Evolutionary conservation across 2,329 filamentous ascomycete species (phyloP).

Genomic region (Colletotrichum sp.): DNA sequence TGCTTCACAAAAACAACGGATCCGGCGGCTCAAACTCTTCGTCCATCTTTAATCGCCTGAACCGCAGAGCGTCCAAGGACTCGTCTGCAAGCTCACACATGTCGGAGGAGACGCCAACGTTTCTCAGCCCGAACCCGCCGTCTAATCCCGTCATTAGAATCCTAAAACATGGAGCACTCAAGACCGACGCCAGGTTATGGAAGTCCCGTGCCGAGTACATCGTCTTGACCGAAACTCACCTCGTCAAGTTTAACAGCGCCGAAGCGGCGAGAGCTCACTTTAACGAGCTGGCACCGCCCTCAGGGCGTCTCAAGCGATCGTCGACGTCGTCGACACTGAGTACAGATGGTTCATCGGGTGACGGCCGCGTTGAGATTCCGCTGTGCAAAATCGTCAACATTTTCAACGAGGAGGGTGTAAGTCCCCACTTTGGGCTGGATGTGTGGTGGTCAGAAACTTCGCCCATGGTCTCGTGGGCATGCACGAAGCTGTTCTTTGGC

Average conservation of each 20-base stretch:
- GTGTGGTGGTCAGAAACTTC: conserved; percentile 58
- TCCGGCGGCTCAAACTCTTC: conserved; percentile 16
- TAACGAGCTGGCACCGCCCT: conserved; percentile 39
- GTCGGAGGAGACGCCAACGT: conserved; percentile 16
- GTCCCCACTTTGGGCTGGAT: conserved; percentile 56
- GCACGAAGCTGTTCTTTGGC: conserved; percentile 53
- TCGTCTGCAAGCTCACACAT: conserved; percentile 31
- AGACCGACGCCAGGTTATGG: conserved; percentile 52
- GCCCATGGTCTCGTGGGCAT: conserved; percentile 49
- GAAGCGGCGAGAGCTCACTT: conserved; percentile 53
- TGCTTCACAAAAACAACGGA: conserved; percentile 38
- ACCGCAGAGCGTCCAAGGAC: conserved; percentile 43
- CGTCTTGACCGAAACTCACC: conserved; percentile 53
- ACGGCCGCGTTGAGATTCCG: conserved; percentile 50
- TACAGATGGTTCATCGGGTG: conserved; percentile 35
- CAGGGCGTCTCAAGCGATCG: conserved; percentile 24
- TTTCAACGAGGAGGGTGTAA: conserved; percentile 54
- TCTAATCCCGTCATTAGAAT: conserved; percentile 41
- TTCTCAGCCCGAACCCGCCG: conserved; percentile 25
- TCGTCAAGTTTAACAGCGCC: conserved; percentile 54
- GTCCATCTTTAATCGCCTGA: conserved; percentile 46
- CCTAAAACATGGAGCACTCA: conserved; percentile 50
- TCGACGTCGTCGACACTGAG: conserved; percentile 26
- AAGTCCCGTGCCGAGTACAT: conserved; percentile 55
- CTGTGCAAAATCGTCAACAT: conserved; percentile 55